phyloP scores from a whole-genome alignment of 169 alveolate genomes.

The Perkinsus chesapeaki region DNA sequence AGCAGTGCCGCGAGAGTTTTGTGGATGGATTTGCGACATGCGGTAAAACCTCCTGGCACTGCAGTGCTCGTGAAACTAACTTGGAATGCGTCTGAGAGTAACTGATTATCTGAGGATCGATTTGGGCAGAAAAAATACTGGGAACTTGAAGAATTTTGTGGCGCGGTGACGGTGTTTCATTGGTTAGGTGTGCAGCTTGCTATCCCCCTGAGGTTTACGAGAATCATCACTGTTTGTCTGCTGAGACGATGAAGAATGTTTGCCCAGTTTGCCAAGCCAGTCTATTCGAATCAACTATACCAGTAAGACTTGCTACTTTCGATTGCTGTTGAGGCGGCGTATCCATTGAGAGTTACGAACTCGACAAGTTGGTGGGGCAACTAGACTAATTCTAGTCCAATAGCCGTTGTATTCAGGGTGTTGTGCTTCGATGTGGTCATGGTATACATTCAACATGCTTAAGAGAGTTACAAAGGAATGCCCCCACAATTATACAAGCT shows the following conservation, averaged over 20 bases:
- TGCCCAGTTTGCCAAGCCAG: conserved; percentile 32
- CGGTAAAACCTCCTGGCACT: too few relatives aligned
- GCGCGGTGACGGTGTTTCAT: background rate
- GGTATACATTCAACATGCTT: background rate
- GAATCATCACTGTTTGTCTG: conserved; percentile 21
- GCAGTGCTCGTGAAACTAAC: too few relatives aligned
- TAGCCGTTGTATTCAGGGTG: conserved; percentile 19
- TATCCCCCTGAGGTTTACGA: conserved; percentile 27
- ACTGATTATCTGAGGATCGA: too few relatives aligned
- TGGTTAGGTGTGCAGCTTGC: conserved; percentile 20
- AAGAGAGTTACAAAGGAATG: background rate
- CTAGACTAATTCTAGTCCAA: conserved; percentile 8
- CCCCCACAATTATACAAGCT: background rate
- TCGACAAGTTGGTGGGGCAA: conserved; percentile 8
- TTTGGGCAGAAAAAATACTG: too few relatives aligned
- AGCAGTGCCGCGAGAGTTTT: too few relatives aligned
- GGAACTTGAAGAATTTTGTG: too few relatives aligned
- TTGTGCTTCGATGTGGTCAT: background rate
- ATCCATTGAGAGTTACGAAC: background rate
- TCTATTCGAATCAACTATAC: conserved; percentile 21
- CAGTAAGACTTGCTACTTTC: conserved; percentile 10
- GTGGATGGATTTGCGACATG: too few relatives aligned
- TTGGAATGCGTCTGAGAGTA: too few relatives aligned
- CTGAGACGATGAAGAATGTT: background rate
- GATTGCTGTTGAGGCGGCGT: background rate